Conservation (phyloP, 2,329 filamentous ascomycete species). For the Furcasterigmium furcatum region DNA sequence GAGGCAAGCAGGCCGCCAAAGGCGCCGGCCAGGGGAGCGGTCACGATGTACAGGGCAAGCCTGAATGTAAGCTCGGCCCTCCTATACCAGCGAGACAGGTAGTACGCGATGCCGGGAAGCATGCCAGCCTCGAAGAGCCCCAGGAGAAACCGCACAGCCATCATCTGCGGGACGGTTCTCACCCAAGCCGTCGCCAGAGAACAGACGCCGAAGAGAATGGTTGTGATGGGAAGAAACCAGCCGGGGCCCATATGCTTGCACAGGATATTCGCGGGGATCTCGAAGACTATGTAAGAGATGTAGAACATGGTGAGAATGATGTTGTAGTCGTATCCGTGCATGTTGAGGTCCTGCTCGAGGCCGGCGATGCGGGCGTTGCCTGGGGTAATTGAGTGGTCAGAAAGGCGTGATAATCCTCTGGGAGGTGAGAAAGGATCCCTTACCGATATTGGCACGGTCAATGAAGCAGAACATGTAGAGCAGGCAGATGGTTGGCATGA, state of each 20-base stretch:
- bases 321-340: constrained; percentile 39
- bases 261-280: constrained; percentile 42
- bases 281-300: constrained; percentile 34
- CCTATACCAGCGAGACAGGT: constrained; percentile 46
- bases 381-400: no score
- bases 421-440: no score
- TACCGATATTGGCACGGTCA: constrained; percentile 41
- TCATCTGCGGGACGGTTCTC: constrained; percentile 24
- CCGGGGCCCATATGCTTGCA: constrained; percentile 37
- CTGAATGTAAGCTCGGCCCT: constrained; percentile 44
- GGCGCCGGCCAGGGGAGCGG: constrained; percentile 35
- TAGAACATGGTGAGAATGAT: constrained; percentile 33
- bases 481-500: constrained; percentile 36
- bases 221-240: constrained; percentile 29
- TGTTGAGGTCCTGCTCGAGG: constrained; percentile 35
- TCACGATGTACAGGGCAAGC: constrained; percentile 38
- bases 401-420: no score
- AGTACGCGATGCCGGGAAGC: constrained; percentile 33
- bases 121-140: constrained; percentile 36
- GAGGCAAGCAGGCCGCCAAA: constrained; percentile 46
- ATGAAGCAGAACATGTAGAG: constrained; percentile 39
- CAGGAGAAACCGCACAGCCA: constrained; percentile 32
- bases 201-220: constrained; percentile 34
- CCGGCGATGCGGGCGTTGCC: constrained; percentile 41
- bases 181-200: constrained; percentile 35